Conservation (phyloP, 805 yeast genomes). For the Candida succiphila region DNA sequence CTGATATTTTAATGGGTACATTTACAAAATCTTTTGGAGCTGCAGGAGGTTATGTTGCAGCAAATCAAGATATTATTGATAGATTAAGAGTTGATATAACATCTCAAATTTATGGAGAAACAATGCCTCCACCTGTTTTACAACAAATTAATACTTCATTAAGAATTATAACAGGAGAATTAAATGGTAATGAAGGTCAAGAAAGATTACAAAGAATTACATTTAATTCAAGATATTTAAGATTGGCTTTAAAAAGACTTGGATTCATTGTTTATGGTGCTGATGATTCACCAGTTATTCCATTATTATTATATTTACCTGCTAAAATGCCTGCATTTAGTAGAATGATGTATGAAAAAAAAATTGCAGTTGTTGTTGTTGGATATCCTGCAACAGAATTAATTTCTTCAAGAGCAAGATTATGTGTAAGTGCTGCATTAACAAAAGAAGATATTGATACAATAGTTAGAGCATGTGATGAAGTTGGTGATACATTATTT, state of each 20-base stretch:
- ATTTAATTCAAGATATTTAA: slow-evolving; percentile 87
- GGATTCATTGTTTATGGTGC: slow-evolving; percentile 94
- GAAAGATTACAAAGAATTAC: slow-evolving; percentile 90
- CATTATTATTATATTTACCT: slow-evolving; percentile 79
- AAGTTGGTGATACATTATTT: slow-evolving; percentile 66
- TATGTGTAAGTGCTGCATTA: slow-evolving; percentile 86
- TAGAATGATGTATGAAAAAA: slow-evolving; percentile 65
- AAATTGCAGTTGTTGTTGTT: slow-evolving; percentile 90
- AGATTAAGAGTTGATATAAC: slow-evolving; percentile 64
- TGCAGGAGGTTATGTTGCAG: slow-evolving; percentile 96
- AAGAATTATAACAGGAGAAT: slow-evolving; percentile 67
- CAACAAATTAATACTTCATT: slow-evolving; percentile 80
- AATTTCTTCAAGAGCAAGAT: slow-evolving; percentile 79
- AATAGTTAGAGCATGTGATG: slow-evolving; percentile 58
- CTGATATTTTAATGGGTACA: slow-evolving; percentile 95
- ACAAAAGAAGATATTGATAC: slow-evolving; percentile 91
- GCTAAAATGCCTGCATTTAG: slow-evolving; percentile 92
- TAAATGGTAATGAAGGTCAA: slow-evolving; percentile 87
- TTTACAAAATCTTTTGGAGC: slow-evolving; percentile 97
- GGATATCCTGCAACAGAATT: slow-evolving; percentile 98
- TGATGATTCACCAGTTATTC: slow-evolving; percentile 95
- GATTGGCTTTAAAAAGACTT: slow-evolving; percentile 81
- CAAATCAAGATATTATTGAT: slow-evolving; percentile 56
- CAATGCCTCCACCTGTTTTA: slow-evolving; percentile 85
- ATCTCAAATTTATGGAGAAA: slow-evolving; percentile 71